Base-by-base conservation (phyloP, 2,329 filamentous ascomycete genomes). In the Colletotrichum siamense region DNA sequence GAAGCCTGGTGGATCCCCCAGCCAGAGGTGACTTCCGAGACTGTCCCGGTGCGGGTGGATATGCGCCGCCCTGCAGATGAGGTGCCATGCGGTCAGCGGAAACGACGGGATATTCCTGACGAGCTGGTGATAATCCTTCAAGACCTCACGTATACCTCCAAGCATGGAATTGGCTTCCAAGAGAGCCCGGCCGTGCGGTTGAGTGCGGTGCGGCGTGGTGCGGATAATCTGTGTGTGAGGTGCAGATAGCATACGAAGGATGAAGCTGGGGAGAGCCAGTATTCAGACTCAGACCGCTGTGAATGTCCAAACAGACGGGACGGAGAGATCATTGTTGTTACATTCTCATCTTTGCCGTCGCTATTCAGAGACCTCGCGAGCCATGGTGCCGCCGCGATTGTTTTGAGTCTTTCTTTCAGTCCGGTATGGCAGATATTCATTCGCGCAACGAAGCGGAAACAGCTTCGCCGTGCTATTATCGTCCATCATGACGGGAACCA, bases 11-110 rank as follows among this genome's bases (percentile, higher is more conserved):
- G 69, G 69, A 30, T 7, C 49, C 44, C 44, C 39, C 32, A 32
- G 52, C 55, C n/a, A 49, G 64, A 63, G 64, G 44, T 49, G 49
- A 44, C 69, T 63, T 63, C 73, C 57, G 73, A 73, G 57, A 57
- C 73, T 76, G 69, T 69, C 64, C 69, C 64, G 73, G 39, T 52
- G 22, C 64, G 44, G 49, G 69, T 64, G 64, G 44, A 52, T 32
- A 61, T 61, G 66, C 52, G 52, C 24, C 66, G 52, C 32, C 59
- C 10, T 49, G 39, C 49, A 61, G 52, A 69, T 59, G 55, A 70
- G 36, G 62, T 70, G 57, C 68, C 55, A 70, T 63, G 68, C 68
- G 44, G 44, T 49, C 44, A 22, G 44, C 44, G 68, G 68, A 44
- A 36, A 30, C 49, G 13, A 52, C 66, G 61, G 39, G 16, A 39